phyloP scores from a whole-genome alignment of 176 grass and related monocot species.

The Oryza punctata region DNA sequence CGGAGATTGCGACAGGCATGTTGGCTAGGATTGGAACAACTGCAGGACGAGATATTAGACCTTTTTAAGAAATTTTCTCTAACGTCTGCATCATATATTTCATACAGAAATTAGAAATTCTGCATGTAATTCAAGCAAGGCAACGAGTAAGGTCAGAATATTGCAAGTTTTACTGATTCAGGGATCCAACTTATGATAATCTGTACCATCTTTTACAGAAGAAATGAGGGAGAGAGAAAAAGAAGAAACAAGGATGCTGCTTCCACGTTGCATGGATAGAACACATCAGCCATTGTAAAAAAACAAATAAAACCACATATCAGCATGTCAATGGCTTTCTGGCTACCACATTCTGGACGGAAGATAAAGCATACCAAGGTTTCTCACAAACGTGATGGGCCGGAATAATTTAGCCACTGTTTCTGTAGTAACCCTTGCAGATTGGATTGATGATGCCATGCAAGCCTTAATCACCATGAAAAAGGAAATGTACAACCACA shows the following conservation, averaged over 20 bases:
- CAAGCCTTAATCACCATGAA: not conserved
- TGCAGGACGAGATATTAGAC: not conserved
- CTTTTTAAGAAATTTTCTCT: not conserved
- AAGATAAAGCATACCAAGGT: not conserved
- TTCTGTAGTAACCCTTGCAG: not conserved
- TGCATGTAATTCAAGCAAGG: not conserved
- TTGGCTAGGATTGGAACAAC: slow-evolving; percentile 1
- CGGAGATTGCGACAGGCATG: slow-evolving; percentile 3
- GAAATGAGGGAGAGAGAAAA: not conserved
- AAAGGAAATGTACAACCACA: not conserved
- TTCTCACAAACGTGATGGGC: not conserved
- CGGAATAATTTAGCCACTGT: not conserved
- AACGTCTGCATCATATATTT: not conserved
- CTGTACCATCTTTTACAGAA: not conserved
- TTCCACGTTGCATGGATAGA: not conserved
- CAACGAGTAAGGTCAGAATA: not conserved
- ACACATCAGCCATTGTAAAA: not conserved
- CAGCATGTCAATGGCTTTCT: not conserved
- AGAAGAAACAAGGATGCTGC: not conserved
- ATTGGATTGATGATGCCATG: not conserved
- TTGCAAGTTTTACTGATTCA: not conserved
- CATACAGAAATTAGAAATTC: not conserved
- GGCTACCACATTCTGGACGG: not conserved
- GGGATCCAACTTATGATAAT: not conserved
- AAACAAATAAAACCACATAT: not conserved